Evolutionary conservation across 352 stramenopile genomes (phyloP).

Genomic region (Phytophthora multivora): DNA sequence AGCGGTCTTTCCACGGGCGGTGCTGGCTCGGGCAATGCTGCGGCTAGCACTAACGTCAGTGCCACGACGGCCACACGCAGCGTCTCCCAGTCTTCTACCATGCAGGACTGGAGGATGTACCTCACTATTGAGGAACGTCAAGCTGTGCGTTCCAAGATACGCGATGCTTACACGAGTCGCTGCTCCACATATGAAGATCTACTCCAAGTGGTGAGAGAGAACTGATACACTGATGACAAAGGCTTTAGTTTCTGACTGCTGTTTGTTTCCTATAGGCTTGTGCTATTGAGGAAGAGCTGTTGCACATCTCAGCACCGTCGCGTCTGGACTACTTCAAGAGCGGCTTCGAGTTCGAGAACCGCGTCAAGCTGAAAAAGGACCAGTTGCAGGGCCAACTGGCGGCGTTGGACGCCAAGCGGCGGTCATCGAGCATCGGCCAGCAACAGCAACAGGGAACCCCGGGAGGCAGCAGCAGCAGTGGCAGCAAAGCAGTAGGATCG

Average conservation of each 20-base stretch:
- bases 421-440: conserved; percentile 42
- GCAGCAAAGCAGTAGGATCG: conserved; percentile 49
- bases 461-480: conserved; percentile 37
- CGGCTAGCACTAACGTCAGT: conserved; percentile 27
- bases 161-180: conserved; percentile 83
- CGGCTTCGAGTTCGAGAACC: conserved; percentile 91
- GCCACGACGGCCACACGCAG: conserved; percentile 51
- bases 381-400: conserved; percentile 86
- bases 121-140: conserved; percentile 91
- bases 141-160: conserved; percentile 87
- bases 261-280: conserved; percentile 52
- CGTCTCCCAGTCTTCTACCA: conserved; percentile 64
- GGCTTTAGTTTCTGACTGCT: background rate
- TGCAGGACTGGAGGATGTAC: conserved; percentile 91
- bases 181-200: conserved; percentile 89
- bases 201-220: conserved; percentile 79
- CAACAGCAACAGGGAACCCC: conserved; percentile 34
- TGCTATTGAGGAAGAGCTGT: conserved; percentile 88
- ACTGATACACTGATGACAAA: background rate
- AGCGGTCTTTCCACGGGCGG: conserved; percentile 25
- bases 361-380: conserved; percentile 90
- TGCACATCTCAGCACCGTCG: conserved; percentile 89
- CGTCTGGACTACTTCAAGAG: conserved; percentile 92
- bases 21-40: background rate
- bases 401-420: conserved; percentile 79